Base-by-base conservation (phyloP, 306 rosid genomes). In the Rosa multiflora region DNA sequence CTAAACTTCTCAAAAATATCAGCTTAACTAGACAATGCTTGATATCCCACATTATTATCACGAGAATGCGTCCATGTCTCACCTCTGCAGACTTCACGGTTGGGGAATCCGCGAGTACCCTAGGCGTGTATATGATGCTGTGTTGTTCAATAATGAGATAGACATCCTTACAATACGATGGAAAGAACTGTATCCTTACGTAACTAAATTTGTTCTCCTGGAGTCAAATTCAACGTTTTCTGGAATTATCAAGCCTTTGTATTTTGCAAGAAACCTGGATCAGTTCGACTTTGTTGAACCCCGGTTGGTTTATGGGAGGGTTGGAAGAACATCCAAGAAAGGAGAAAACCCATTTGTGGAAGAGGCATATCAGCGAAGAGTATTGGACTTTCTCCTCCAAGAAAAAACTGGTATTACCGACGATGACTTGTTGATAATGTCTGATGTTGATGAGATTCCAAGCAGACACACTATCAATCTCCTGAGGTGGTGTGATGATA, bases 261-360 rank as follows among this genome's bases (percentile, higher is more conserved):
- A 55, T 2, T 21, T 58, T 58, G 63, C 63, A 8, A 58, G 63
- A 21, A 58, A 58, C 10, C 10, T 14, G 63, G 63, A n/a, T n/a
- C 13, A 1, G 32, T 58, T 58, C 13, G 32, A n/a, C 14, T 58
- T 58, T 58, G 32, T 58, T 10, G 32, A 58, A 8, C 63, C 63
- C 4, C 32, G 63, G 29, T 58, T 58, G 63, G 63, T 58, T 9
- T 58, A 58, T 58, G 63, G 32, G 32, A 9, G 13, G 32, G 13
- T n/a, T 58, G 63, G 63, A 58, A 58, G 32, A 21, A n/a, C 63
- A 58, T 58, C 63, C 23, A 55, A 55, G 62, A 55, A 55, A 55
- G 62, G 62, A 8, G 62, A 7, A 7, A 55, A 20, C 11, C 62
- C 62, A 20, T 55, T 55, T 55, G 62, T 55, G 4, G 62, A 20